Conservation (phyloP, 2,329 filamentous ascomycete species). For the Biscogniauxia marginata region DNA sequence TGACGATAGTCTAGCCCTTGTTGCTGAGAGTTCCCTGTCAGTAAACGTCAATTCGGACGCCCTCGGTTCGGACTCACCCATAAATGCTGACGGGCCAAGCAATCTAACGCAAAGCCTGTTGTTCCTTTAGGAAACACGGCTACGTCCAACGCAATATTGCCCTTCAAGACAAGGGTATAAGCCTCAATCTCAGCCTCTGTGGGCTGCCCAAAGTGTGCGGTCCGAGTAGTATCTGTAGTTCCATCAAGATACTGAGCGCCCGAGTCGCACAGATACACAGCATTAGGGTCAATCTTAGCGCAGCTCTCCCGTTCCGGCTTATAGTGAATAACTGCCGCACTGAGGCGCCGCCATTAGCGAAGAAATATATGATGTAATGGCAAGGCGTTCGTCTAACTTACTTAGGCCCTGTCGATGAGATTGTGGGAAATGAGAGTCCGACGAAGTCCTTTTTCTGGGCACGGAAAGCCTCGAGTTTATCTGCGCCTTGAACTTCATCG, state of each 20-base stretch:
- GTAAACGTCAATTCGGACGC: background rate
- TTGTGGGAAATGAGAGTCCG: conserved; percentile 91
- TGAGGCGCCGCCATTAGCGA: conserved; percentile 36
- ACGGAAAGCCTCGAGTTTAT: conserved; percentile 80
- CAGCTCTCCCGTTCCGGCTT: conserved; percentile 82
- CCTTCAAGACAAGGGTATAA: conserved; percentile 93
- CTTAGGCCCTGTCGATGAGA: conserved; percentile 86
- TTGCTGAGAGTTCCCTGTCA: conserved; percentile 37
- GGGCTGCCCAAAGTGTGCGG: conserved; percentile 85
- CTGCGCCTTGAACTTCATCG: conserved; percentile 88
- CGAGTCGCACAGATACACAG: conserved; percentile 93
- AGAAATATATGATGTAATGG: background rate
- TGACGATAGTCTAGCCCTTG: conserved; percentile 93
- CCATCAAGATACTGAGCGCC: conserved; percentile 96
- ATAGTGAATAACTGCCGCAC: conserved; percentile 95
- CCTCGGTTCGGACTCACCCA: conserved; percentile 61
- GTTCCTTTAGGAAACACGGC: conserved; percentile 93
- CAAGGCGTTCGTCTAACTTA: conserved; percentile 36
- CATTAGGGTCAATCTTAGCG: conserved; percentile 76
- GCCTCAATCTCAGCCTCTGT: conserved; percentile 81
- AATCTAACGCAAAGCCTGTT: conserved; percentile 87
- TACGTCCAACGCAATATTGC: conserved; percentile 83
- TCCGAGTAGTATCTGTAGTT: conserved; percentile 93
- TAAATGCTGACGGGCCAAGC: conserved; percentile 82
- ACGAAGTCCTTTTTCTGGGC: conserved; percentile 71